Conservation (phyloP, 2,329 filamentous ascomycete species). For the Penicillium oxalicum region DNA sequence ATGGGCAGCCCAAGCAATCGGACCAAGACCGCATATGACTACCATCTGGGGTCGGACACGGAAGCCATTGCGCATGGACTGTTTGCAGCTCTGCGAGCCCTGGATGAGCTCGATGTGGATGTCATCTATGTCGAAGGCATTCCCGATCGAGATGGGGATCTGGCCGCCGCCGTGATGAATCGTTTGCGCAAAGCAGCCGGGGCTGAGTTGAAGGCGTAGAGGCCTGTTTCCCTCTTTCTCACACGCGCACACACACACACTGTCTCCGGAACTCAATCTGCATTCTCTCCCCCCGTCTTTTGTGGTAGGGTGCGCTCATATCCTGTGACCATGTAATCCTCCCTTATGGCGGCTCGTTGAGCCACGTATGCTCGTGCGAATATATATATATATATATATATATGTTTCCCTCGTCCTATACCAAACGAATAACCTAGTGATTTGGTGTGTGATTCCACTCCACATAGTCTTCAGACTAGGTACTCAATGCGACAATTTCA, state of each 20-base stretch:
- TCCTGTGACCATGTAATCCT: no score
- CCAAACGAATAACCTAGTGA: no score
- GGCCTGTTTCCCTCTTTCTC: not conserved
- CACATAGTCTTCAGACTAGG: no score
- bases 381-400: no score
- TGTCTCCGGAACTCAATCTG: not conserved
- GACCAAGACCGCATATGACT: slow-evolving; percentile 53
- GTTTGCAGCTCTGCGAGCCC: slow-evolving; percentile 77
- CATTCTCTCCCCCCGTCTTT: not conserved
- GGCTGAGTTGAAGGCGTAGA: slow-evolving; percentile 47
- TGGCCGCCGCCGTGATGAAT: slow-evolving; percentile 84
- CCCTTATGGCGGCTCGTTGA: no score
- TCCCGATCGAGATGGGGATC: slow-evolving; percentile 62
- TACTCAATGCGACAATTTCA: no score
- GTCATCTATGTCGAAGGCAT: slow-evolving; percentile 90
- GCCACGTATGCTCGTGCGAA: no score
- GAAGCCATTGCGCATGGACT: slow-evolving; percentile 75
- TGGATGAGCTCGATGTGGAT: slow-evolving; percentile 73
- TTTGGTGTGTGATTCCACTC: no score
- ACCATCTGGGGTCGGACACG: slow-evolving; percentile 64
- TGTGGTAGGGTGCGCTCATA: no score
- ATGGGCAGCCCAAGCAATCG: slow-evolving; percentile 13
- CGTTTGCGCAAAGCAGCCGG: slow-evolving; percentile 69
- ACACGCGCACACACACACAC: no score
- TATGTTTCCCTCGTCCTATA: no score